Percentiles rank a stretch among this genome's conserved stretches.
Evolutionary conservation across 1,284 basidiomycete species (phyloP).

Genomic region (Apiotrichum porosum): DNA sequence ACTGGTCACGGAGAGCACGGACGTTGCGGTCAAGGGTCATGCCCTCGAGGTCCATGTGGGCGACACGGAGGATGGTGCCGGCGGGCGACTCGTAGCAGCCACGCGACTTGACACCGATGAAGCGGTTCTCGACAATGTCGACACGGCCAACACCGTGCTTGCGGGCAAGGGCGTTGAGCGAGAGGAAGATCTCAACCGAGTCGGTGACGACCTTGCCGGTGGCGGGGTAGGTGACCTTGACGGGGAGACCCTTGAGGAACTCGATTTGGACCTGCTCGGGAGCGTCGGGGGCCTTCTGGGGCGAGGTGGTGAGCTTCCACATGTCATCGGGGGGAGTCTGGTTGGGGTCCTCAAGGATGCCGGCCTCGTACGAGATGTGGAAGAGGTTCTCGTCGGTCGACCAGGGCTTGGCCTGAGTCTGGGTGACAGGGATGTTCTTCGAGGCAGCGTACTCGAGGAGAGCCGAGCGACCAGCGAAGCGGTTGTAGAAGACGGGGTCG

Average conservation of each 20-base stretch:
- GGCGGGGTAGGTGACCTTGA: slow-evolving; percentile 62
- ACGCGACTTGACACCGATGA: slow-evolving; percentile 97
- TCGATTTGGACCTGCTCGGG: slow-evolving; percentile 80
- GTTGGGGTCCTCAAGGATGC: slow-evolving; percentile 96
- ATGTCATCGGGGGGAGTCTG: slow-evolving; percentile 94
- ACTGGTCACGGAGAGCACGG: slow-evolving; percentile 87
- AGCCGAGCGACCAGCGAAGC: slow-evolving; percentile 90
- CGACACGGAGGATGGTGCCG: slow-evolving; percentile 89
- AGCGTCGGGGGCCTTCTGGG: slow-evolving; percentile 72
- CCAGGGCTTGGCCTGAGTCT: slow-evolving; percentile 97
- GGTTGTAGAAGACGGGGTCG: slow-evolving; percentile 93
- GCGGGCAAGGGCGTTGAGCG: slow-evolving; percentile 84
- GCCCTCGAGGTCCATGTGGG: slow-evolving; percentile 95
- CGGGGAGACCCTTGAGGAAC: slow-evolving; percentile 80
- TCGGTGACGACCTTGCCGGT: slow-evolving; percentile 65
- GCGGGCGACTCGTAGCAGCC: slow-evolving; percentile 98
- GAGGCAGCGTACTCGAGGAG: slow-evolving; percentile 85
- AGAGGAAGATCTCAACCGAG: slow-evolving; percentile 90
- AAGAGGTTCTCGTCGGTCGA: slow-evolving; percentile 99
- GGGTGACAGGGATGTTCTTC: slow-evolving; percentile 87
- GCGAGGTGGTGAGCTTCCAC: slow-evolving; percentile 94
- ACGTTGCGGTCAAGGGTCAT: slow-evolving; percentile 97
- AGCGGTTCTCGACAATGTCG: slow-evolving; percentile 99
- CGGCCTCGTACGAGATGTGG: slow-evolving; percentile 99
- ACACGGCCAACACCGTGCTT: slow-evolving; percentile 94